These are phyloP conservation scores for Lagenidium giganteum DNA, from an alignment of 352 stramenopile genomes.

Conservation along the genomic window DNA sequence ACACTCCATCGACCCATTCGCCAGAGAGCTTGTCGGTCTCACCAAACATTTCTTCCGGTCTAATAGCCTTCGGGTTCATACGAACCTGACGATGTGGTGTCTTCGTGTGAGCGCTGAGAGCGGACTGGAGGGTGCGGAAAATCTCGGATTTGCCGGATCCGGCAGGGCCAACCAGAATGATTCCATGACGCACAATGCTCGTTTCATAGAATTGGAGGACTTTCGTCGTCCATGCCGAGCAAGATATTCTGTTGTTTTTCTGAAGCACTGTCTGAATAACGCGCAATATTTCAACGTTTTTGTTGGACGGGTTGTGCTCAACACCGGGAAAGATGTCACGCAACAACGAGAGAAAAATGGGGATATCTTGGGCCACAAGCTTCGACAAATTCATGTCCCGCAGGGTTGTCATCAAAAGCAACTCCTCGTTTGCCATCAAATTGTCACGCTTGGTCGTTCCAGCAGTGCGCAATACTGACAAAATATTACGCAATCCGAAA, in stretches of 20 bases:
- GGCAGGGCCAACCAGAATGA: constrained; percentile 86
- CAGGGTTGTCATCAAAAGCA: constrained; percentile 94
- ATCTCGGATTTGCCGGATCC: constrained; percentile 78
- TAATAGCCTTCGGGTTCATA: constrained; percentile 82
- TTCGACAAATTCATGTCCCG: constrained; percentile 94
- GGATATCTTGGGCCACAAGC: constrained; percentile 88
- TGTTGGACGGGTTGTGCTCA: constrained; percentile 37
- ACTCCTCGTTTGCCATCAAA: constrained; percentile 88
- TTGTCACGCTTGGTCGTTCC: constrained; percentile 94
- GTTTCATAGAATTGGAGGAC: constrained; percentile 92
- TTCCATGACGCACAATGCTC: constrained; percentile 89
- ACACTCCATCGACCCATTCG: constrained; percentile 74
- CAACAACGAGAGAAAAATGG: constrained; percentile 89
- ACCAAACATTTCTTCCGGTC: constrained; percentile 76
- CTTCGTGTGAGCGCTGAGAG: constrained; percentile 48
- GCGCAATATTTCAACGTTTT: constrained; percentile 67
- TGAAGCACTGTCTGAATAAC: constrained; percentile 67
- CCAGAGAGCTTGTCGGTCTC: constrained; percentile 73
- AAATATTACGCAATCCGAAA: constrained; percentile 92
- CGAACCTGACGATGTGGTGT: constrained; percentile 71
- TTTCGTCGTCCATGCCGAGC: constrained; percentile 80
- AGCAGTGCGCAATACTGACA: constrained; percentile 94
- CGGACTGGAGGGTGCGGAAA: constrained; percentile 57
- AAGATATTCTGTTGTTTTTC: constrained; percentile 58
- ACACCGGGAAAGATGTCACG: constrained; percentile 82